These are phyloP conservation scores for Monilinia aucupariae DNA, from an alignment of 2,329 filamentous ascomycete genomes.

Conservation along the genomic window DNA sequence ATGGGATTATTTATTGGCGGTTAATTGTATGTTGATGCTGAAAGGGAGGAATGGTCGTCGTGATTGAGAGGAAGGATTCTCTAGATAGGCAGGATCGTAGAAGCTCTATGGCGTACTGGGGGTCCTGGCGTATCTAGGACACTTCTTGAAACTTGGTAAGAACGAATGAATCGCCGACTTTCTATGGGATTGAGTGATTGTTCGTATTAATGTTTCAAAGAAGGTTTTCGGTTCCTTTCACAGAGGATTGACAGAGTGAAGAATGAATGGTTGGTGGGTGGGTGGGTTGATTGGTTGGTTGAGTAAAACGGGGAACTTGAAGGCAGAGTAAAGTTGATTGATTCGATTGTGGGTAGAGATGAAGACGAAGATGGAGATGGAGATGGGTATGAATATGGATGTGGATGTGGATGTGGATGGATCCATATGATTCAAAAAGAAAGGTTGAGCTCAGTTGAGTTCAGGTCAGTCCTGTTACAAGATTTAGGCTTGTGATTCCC, in stretches of 20 bases:
- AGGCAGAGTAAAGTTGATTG: too few relatives aligned
- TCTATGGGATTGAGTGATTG: background rate
- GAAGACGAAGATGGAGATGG: too few relatives aligned
- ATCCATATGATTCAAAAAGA: too few relatives aligned
- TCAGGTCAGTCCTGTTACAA: too few relatives aligned
- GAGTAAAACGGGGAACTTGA: too few relatives aligned
- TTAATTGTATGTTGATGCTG: background rate
- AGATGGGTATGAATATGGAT: too few relatives aligned
- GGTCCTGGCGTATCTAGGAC: background rate
- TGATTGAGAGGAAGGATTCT: background rate
- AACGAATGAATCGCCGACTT: background rate
- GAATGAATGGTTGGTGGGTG: background rate
- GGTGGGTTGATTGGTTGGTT: background rate
- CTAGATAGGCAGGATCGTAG: background rate
- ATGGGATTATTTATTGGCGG: background rate
- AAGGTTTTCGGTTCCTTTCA: too few relatives aligned
- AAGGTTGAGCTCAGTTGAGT: too few relatives aligned
- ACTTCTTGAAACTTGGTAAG: conserved; percentile 6
- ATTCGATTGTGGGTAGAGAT: background rate
- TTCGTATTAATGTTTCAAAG: background rate
- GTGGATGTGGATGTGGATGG: too few relatives aligned
- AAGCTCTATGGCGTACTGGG: background rate
- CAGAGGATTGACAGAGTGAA: background rate
- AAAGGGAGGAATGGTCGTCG: background rate
- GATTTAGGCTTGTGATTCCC: too few relatives aligned